Base-by-base conservation (phyloP, 208 protist genomes). In the Trypanosoma platydactyli region DNA sequence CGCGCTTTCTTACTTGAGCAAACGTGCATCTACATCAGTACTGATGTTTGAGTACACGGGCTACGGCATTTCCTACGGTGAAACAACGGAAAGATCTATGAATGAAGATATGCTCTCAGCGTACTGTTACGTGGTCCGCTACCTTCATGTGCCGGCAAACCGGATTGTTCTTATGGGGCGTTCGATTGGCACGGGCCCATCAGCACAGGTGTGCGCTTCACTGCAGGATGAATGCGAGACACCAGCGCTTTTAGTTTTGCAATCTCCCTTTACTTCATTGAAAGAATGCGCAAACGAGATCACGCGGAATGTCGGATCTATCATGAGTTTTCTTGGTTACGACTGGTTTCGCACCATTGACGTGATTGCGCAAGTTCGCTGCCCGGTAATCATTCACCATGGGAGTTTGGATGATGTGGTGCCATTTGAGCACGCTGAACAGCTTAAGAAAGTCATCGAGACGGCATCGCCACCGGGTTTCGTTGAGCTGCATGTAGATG, bases 311-410 rank as follows among this genome's bases (percentile, higher is more conserved):
- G 80, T 81, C 2, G 68, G 63, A 1, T 79, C 77, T 25, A 88
- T 94, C 56, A 77, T 81, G 1, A 81, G 84, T 58, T 86, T 84
- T 64, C 74, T 90, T 11, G 85, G 88, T 22, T 88, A 88, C 74
- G 83, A 95, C 54, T 84, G 83, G 78, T 95, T 95, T 62, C 73
- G 80, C 40, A 95, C 85, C 4, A 78, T 88, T 40, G 87, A 94
- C 63, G 72, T 86, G 33, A 91, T 94, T 64, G 76, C 72, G n/a
- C 62, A 83, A 18, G 81, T 97, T 24, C 64, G 76, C 25, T 86
- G 80, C 24, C 92, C 88, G 3, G 79, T 97, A 0, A 81, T 92
- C 33, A 81, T 97, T 38, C 84, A 94, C 20, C 92, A 97, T 71
- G 92, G 92, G 57, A 80, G 65, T 24, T 48, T 80, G 44, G 92